Percentiles rank a stretch among this genome's conserved stretches.
These are phyloP conservation scores for Cercospora janseana DNA, from an alignment of 2,329 filamentous ascomycete genomes.

Conservation along the genomic window DNA sequence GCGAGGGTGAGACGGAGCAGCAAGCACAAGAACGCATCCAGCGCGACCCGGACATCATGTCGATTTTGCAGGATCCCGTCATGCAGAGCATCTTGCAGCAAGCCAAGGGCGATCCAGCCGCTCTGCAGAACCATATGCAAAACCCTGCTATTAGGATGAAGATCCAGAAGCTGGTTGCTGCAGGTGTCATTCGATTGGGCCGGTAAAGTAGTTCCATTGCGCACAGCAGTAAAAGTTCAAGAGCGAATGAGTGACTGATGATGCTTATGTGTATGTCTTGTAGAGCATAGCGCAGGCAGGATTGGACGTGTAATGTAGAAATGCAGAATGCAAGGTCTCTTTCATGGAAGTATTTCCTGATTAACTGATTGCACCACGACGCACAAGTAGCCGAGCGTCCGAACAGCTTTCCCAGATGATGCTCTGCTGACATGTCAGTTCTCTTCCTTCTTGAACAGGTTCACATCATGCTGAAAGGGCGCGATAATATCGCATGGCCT, in stretches of 20 bases:
- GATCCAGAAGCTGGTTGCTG: conserved; percentile 91
- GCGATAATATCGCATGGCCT: too few relatives aligned
- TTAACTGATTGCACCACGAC: too few relatives aligned
- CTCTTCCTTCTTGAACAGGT: too few relatives aligned
- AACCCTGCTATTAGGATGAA: conserved; percentile 82
- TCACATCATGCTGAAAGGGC: too few relatives aligned
- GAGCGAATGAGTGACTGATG: conserved; percentile 7
- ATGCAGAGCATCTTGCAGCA: conserved; percentile 98
- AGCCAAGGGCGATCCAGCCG: conserved; percentile 87
- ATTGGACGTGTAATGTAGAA: not conserved
- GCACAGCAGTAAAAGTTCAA: not conserved
- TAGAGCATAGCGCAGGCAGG: conserved; percentile 10
- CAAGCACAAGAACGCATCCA: conserved; percentile 89
- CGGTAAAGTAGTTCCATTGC: conserved; percentile 22
- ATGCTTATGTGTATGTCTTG: conserved; percentile 9
- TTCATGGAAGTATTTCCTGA: too few relatives aligned
- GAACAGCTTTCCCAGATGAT: too few relatives aligned
- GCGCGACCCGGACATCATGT: conserved; percentile 67
- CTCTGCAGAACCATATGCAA: conserved; percentile 94
- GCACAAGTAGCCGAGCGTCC: too few relatives aligned
- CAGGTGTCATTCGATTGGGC: conserved; percentile 69
- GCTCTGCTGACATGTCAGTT: too few relatives aligned
- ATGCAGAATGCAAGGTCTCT: not conserved
- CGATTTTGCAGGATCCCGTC: conserved; percentile 89
- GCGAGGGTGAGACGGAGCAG: conserved; percentile 87